Conservation (phyloP, 371 early-diverging fungal species). For the Rhizopus microsporus region DNA sequence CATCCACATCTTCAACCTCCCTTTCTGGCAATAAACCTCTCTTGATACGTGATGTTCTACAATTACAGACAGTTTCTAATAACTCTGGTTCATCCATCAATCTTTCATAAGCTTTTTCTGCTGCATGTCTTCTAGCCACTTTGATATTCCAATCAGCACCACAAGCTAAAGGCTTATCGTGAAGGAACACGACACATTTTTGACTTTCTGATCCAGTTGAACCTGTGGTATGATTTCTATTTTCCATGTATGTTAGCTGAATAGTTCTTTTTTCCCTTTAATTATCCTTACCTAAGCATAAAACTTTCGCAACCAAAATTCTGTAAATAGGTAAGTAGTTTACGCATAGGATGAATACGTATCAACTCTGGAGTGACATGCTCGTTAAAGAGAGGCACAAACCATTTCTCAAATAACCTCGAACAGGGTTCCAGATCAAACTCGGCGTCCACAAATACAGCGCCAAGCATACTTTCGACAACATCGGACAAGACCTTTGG, state of each 20-base stretch:
- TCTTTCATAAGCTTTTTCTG: slow-evolving; percentile 36
- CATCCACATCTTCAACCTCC: slow-evolving; percentile 9
- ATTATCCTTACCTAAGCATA: slow-evolving; percentile 41
- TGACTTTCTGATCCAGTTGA: slow-evolving; percentile 33
- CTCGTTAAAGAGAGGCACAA: slow-evolving; percentile 51
- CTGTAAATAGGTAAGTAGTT: slow-evolving; percentile 46
- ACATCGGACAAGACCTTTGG: slow-evolving; percentile 92
- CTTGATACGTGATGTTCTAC: slow-evolving; percentile 22
- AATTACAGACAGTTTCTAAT: slow-evolving; percentile 38
- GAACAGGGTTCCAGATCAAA: slow-evolving; percentile 60
- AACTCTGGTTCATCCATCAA: slow-evolving; percentile 42
- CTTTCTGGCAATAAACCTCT: slow-evolving; percentile 11
- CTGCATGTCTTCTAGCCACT: slow-evolving; percentile 54
- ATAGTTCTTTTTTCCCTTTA: background rate
- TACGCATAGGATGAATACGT: slow-evolving; percentile 54
- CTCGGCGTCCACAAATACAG: slow-evolving; percentile 84
- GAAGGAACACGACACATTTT: slow-evolving; percentile 55
- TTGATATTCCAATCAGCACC: slow-evolving; percentile 51
- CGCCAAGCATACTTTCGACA: slow-evolving; percentile 88
- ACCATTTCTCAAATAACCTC: slow-evolving; percentile 53
- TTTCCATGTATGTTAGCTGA: background rate
- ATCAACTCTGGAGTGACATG: slow-evolving; percentile 58
- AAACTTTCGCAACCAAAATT: slow-evolving; percentile 50
- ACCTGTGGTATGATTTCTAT: slow-evolving; percentile 44
- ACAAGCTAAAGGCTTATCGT: slow-evolving; percentile 42